Evolutionary conservation across 495 filamentous ascomycete genomes (phyloP).

Genomic region (Ramalina peruviana): DNA sequence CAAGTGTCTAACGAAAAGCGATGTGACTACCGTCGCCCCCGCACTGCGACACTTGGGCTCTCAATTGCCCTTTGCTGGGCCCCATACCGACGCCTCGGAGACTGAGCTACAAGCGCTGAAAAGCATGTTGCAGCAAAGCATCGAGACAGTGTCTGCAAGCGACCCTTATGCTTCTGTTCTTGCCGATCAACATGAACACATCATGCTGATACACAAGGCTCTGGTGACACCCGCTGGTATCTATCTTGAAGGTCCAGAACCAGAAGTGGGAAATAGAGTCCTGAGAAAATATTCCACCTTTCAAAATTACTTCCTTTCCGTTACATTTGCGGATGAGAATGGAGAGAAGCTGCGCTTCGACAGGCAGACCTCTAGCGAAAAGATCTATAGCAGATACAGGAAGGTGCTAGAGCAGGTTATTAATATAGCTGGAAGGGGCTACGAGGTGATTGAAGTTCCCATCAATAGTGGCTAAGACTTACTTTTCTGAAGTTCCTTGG

Average conservation of each 20-base stretch:
- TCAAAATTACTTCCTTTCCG: conserved; percentile 52
- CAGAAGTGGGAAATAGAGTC: conserved; percentile 60
- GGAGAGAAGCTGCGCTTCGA: conserved; percentile 47
- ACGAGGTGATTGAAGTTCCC: conserved; percentile 17
- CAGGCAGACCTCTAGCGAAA: conserved; percentile 34
- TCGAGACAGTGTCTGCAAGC: conserved; percentile 22
- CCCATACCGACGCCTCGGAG: conserved; percentile 29
- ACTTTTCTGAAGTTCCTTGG: conserved; percentile 42
- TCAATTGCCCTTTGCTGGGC: conserved; percentile 35
- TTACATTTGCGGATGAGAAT: conserved; percentile 61
- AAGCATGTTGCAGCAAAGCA: conserved; percentile 25
- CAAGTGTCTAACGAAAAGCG: background rate
- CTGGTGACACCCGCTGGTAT: conserved; percentile 56
- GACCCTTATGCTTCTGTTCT: conserved; percentile 15
- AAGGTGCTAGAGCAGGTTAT: conserved; percentile 40
- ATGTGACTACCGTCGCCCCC: conserved; percentile 13
- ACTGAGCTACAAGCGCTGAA: conserved; percentile 31
- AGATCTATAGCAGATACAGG: conserved; percentile 47
- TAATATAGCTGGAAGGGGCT: conserved; percentile 47
- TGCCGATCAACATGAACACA: conserved; percentile 18
- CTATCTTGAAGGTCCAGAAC: conserved; percentile 53
- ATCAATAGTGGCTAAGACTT: background rate
- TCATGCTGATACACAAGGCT: conserved; percentile 26
- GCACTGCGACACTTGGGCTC: conserved; percentile 34
- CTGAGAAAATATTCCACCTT: conserved; percentile 53